Conservation (phyloP, 495 filamentous ascomycete species). For the Neurospora intermedia region DNA sequence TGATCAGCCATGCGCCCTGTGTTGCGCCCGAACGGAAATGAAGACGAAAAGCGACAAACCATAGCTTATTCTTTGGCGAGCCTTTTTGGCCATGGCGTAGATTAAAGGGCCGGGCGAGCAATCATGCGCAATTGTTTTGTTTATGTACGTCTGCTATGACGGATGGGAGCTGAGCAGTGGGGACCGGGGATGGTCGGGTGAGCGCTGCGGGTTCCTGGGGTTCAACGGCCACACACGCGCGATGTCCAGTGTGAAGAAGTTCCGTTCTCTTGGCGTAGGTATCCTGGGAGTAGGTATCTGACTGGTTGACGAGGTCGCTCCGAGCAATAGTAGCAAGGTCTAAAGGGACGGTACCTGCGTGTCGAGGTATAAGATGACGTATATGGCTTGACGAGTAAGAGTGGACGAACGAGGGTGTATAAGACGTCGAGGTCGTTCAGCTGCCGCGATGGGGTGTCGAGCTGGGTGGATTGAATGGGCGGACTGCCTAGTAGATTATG, state of each 20-base stretch:
- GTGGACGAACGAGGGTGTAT: background rate
- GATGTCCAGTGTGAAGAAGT: background rate
- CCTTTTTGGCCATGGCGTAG: conserved; percentile 48
- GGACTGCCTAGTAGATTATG: background rate
- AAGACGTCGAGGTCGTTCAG: background rate
- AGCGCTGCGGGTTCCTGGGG: background rate
- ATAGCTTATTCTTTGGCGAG: conserved; percentile 55
- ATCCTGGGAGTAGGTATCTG: background rate
- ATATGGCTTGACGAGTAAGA: background rate
- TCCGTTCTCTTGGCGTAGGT: background rate
- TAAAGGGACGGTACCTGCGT: background rate
- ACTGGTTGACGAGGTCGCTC: background rate
- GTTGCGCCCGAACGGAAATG: background rate
- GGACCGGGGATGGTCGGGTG: background rate
- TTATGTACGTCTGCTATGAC: background rate
- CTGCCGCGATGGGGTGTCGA: background rate
- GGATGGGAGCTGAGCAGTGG: background rate
- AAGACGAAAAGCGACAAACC: conserved; percentile 34
- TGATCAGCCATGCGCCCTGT: background rate
- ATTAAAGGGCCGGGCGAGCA: conserved; percentile 11
- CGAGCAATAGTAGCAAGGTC: background rate
- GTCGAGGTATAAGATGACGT: background rate
- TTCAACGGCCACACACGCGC: background rate
- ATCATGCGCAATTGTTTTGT: conserved; percentile 21
- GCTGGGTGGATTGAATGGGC: background rate